These are phyloP conservation scores for Candida koratica DNA, from an alignment of 805 yeast species.

Conservation along the genomic window DNA sequence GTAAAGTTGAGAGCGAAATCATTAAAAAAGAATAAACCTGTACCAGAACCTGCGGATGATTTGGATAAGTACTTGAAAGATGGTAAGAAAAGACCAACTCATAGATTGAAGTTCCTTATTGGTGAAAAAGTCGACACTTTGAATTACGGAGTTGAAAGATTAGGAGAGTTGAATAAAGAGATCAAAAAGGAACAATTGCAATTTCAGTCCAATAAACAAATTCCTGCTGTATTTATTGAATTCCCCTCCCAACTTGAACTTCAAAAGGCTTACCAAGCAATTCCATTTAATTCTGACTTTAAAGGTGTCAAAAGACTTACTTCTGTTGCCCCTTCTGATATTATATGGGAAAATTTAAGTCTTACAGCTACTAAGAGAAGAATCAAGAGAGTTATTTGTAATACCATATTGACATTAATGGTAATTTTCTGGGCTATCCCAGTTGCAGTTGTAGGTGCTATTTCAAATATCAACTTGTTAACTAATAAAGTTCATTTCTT, in stretches of 20 bases:
- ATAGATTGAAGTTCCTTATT: conserved; percentile 62
- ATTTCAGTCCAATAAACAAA: conserved; percentile 47
- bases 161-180: conserved; percentile 66
- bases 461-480: conserved; percentile 63
- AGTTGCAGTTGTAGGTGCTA: conserved; percentile 72
- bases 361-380: conserved; percentile 55
- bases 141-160: conserved; percentile 60
- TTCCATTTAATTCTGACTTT: conserved; percentile 52
- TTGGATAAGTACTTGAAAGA: conserved; percentile 62
- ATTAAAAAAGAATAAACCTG: conserved; percentile 52
- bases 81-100: conserved; percentile 74
- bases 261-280: conserved; percentile 84
- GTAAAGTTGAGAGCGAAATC: conserved; percentile 53
- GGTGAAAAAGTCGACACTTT: conserved; percentile 87
- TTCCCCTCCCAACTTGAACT: conserved; percentile 83
- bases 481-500: conserved; percentile 51
- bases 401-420: conserved; percentile 57
- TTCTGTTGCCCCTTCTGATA: conserved; percentile 75
- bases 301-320: conserved; percentile 47
- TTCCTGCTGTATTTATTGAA: conserved; percentile 73
- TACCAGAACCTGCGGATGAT: conserved; percentile 55
- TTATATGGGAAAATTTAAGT: conserved; percentile 76
- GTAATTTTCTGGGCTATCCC: conserved; percentile 72
- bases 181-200: conserved; percentile 56
- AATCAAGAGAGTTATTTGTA: conserved; percentile 55